Evolutionary conservation across 805 yeast species (phyloP).

Genomic region (Nakazawaea holstii): DNA sequence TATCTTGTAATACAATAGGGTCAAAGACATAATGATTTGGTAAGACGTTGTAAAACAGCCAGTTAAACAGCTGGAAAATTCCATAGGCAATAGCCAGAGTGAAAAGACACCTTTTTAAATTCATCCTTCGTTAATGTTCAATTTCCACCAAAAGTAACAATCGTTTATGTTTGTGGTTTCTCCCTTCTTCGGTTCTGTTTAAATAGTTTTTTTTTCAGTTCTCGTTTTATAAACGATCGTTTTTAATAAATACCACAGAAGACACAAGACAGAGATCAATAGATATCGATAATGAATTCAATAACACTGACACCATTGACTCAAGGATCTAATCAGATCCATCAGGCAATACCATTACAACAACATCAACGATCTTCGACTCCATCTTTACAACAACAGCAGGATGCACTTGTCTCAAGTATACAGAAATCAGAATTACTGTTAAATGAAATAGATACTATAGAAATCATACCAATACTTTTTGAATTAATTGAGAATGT

Average conservation of each 20-base stretch:
- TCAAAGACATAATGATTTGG: constrained; percentile 73
- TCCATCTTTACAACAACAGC: constrained; percentile 8
- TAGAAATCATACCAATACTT: constrained; percentile 34
- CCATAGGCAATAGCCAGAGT: neutral
- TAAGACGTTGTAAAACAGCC: constrained; percentile 54
- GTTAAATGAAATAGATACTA: constrained; percentile 25
- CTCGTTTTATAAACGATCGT: constrained; percentile 6
- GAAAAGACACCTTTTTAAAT: neutral
- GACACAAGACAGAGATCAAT: neutral
- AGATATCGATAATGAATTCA: neutral
- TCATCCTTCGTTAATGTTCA: too few relatives aligned
- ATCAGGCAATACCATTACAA: neutral
- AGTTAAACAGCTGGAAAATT: constrained; percentile 23
- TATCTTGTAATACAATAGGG: constrained; percentile 46
- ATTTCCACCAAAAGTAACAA: too few relatives aligned
- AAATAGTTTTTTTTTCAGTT: neutral
- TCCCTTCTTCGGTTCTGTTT: too few relatives aligned
- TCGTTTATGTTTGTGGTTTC: too few relatives aligned
- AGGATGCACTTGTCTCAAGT: neutral
- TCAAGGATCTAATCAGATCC: neutral
- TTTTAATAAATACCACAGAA: too few relatives aligned
- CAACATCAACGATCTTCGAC: constrained; percentile 2
- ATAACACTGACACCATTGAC: constrained; percentile 1
- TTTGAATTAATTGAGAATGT: constrained; percentile 35
- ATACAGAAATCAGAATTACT: constrained; percentile 13